Evolutionary conservation across 192 early-diverging fungal genomes (phyloP), one percentile per base, ranked within the genome.

Genomic region (Umbelopsis vinacea): DNA sequence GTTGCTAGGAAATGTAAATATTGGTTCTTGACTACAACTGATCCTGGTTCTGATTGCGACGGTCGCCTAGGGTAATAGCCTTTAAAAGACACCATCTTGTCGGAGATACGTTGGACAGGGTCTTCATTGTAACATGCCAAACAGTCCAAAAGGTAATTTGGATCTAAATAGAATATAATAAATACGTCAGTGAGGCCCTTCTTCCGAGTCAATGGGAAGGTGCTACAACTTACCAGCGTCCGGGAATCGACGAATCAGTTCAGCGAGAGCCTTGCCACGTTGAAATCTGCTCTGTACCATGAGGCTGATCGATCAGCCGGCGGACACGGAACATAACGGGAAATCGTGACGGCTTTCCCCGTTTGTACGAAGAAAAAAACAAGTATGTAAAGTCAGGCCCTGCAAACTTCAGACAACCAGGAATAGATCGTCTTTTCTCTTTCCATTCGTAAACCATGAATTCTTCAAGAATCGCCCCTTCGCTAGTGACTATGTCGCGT

Each of bases 101-200:
- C 81, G 7, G 72, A 67, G 23, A 82, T 74, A 3, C 70, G 68
- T 21, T 76, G 74, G 5, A 82, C 74, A 68, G 76, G 78, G 47
- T 76, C 69, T 29, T 71, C 54, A 21, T 67, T 21, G 37, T 82
- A 82, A 46, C 71, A 69, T 17, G 15, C 55, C 15, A 79, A 37
- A 71, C 81, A 82, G 40, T 73, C 48, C 52, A 46, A 38, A 57
- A 82, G 76, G 35, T 82, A 82, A 23, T 68, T 72, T 19, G 68
- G 77, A 76, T 82, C 81, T 80, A 68, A 4, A 50, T 26, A 60
- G 14, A 53, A 54, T 17, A 40, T 46, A 6, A 52, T n/a, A 52
- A 23, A 9, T 17, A 23, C 5, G n/a, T 24, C 4, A 22, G n/a
- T 52, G 23, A 23, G 4, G 2, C 6, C n/a, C n/a, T n/a, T n/a